Base-by-base conservation (phyloP, 1,284 basidiomycete species). In the Irpex rosettiformis region DNA sequence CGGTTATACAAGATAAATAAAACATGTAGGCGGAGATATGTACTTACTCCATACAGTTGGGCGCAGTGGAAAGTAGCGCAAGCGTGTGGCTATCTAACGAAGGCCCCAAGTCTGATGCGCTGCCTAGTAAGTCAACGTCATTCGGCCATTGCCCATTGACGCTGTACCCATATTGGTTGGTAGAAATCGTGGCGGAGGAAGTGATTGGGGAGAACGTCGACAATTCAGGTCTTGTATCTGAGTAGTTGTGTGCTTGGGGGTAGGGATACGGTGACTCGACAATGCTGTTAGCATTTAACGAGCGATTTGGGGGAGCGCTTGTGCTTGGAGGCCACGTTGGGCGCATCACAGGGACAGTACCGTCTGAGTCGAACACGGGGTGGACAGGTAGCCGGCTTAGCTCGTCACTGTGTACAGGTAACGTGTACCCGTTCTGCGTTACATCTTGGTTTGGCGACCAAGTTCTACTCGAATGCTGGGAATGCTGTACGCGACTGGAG, bases 361-460 rank as follows among this genome's bases (percentile, higher is more conserved):
- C 43, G 47, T 30, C 29, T 52, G 28, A 10, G 22, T 30, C 49
- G n/a, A 37, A 27, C n/a, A 45, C 55, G 49, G 51, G 25, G 6
- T 47, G 28, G 40, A 51, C 16, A 7, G 51, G 49, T 24, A 57
- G 43, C 33, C 49, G 52, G 11, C 59, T 33, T 16, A 58, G 53
- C 25, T 60, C 52, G 42, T 51, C 51, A 51, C 59, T 58, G 56
- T 60, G 45, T 37, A 60, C 45, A 6, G 55, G 56, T 3, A 49
- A 22, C 13, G 55, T 24, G 18, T 56, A 60, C 16, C 45, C 55
- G 33, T 13, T 25, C 10, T 45, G 43, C 43, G 43, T n/a, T 18
- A 45, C 2, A 7, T 52, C 49, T 22, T 27, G 49, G 7, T 29
- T 25, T 33, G 54, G n/a, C 7, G 30, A 27, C 40, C 30, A 55